Evolutionary conservation across 192 early-diverging fungal species (phyloP), one percentile per base, ranked within the genome.

Genomic region (Globomyces pollinis-pini): DNA sequence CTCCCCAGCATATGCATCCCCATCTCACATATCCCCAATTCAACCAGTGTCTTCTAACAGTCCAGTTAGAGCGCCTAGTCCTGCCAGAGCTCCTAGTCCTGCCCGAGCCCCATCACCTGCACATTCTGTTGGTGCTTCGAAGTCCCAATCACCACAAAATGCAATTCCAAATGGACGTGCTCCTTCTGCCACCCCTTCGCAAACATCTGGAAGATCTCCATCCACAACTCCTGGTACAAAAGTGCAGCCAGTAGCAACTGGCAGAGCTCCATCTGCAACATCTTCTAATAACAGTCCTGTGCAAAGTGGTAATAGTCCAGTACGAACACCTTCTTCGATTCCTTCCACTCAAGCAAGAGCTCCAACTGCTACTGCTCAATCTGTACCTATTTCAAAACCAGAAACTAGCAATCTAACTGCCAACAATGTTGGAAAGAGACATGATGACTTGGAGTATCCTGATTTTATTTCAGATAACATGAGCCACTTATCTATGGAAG

Each of bases 401-500:
- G 8, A 35, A 11, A 7, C 53, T 50, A 36, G 13, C 35, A 13
- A 13, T 8, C 53, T 9, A 55, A 30, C n/a, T n/a, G n/a, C n/a
- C n/a, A n/a, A n/a, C n/a, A n/a, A n/a, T n/a, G n/a, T n/a, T n/a
- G n/a, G 9, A 18, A 21, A 21, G 30, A 21, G 13, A 13, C 6
- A 51, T 4, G 26, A 26, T 15, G 50, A 51, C 16, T 9, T 44
- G 12, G 43, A 49, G 5, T 18, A 47, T 47, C 3, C 44, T 8
- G 28, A 47, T 26, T 29, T 54, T 29, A 67, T 74, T 18, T 57
- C 66, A 29, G 87, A 88, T 57, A 80, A 75, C 54, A 71, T 88
- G 68, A 80, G 76, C 52, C 78, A 88, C 35, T 49, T 87, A 70
- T 78, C 74, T 33, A 58, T 89, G 66, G 87, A 89, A 53, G 87